phyloP scores from a whole-genome alignment of 306 rosid genomes.

The Abrus precatorius region DNA sequence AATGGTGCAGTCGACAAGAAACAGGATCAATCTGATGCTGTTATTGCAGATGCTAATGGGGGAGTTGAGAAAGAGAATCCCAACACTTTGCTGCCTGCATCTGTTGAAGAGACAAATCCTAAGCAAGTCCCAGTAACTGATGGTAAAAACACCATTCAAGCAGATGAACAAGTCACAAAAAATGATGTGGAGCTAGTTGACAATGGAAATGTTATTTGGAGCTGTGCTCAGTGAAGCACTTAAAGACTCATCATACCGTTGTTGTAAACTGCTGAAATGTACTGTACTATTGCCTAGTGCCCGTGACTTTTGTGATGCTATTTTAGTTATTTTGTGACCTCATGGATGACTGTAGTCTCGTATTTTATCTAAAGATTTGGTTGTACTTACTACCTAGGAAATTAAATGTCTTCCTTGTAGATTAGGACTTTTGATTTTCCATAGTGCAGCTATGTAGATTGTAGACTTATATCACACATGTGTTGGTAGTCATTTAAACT shows the following conservation, averaged over 20 bases:
- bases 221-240: conserved; percentile 37
- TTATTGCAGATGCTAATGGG: conserved; percentile 46
- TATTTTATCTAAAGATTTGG: conserved; percentile 37
- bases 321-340: no score
- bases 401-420: neutral
- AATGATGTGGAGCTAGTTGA: conserved; percentile 21
- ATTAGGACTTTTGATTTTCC: no score
- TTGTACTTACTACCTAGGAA: conserved; percentile 55
- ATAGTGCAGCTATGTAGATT: conserved; percentile 44
- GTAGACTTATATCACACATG: conserved; percentile 41
- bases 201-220: conserved; percentile 55
- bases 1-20: conserved; percentile 46
- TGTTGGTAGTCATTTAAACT: conserved; percentile 20
- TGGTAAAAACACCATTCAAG: conserved; percentile 28
- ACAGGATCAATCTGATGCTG: conserved; percentile 42
- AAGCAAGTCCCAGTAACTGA: conserved; percentile 38
- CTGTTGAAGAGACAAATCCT: conserved; percentile 44
- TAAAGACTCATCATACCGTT: no score
- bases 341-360: neutral
- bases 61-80: conserved; percentile 50
- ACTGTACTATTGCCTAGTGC: conserved; percentile 11
- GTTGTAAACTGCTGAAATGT: conserved; percentile 33
- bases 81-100: conserved; percentile 4
- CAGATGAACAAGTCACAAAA: no score
- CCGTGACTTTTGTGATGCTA: neutral